Evolutionary conservation across 441 rosid genomes (phyloP), one percentile per base, ranked within the genome.

Genomic region (Erodium texanum): DNA sequence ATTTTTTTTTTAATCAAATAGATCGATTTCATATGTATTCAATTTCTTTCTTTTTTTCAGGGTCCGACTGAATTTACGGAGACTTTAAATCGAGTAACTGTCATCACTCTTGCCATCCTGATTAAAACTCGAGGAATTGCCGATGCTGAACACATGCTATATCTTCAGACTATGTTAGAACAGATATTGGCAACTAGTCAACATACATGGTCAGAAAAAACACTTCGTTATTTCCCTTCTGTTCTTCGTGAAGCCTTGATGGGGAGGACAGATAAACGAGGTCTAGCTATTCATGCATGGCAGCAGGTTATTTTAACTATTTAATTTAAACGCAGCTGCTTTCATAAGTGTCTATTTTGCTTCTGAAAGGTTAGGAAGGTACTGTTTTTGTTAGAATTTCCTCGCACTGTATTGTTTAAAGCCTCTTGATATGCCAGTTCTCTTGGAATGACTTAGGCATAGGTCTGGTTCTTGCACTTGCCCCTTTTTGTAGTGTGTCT

Each of bases 11-110:
- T n/a, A n/a, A n/a, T n/a, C n/a, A n/a, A n/a, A n/a, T n/a, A n/a
- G n/a, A n/a, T n/a, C n/a, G 76, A 62, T 24, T 68, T 62, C 62
- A 27, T 24, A 62, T 66, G 61, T 24, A 64, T 64, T 71, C 71
- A 71, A 68, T 45, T 66, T 66, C 24, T 76, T 79, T 80, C 36
- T 66, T 66, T 14, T 76, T 79, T 80, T 74, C 84, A 92, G 98
- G 98, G 99, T 50, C 96, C 99, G 62, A 92, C 89, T 69, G 99
- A 94, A 74, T 94, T 94, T 85, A 94, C 98, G 32, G 98, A 94
- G 82, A 91, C 99, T 68, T 75, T 94, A 77, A 94, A 92, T 74
- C 89, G 99, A 62, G 75, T 88, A 74, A 90, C 92, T 48, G 72
- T 94, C 74, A 82, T 92, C 66, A 92, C 93, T 75, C 97, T 94